Conservation (phyloP, 1,284 basidiomycete genomes). For the Abortiporus biennis region DNA sequence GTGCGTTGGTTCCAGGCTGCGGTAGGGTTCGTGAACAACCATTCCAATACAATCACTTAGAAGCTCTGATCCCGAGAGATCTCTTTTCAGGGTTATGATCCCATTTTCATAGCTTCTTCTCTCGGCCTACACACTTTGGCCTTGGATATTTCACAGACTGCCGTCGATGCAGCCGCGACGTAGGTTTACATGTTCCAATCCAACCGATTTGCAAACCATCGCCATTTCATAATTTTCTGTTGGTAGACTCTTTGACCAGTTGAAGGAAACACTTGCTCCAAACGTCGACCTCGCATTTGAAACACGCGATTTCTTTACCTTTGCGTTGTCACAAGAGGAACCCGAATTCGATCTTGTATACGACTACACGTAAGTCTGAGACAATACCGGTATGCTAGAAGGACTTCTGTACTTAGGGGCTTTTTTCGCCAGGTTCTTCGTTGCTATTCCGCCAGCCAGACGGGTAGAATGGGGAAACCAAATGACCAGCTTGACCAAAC, state of each 20-base stretch:
- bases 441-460: conserved; percentile 54
- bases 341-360: conserved; percentile 49
- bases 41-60: too few relatives aligned
- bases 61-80: too few relatives aligned
- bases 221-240: too few relatives aligned
- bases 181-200: conserved; percentile 26
- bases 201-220: too few relatives aligned
- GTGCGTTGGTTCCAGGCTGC: conserved; percentile 68
- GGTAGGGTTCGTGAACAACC: conserved; percentile 42
- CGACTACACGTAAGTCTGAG: conserved; percentile 56
- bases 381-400: background rate
- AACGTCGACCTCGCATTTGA: conserved; percentile 35
- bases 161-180: conserved; percentile 45
- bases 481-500: conserved; percentile 50
- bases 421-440: conserved; percentile 49
- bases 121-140: conserved; percentile 45
- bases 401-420: conserved; percentile 2
- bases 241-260: too few relatives aligned
- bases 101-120: conserved; percentile 42
- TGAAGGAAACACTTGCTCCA: too few relatives aligned
- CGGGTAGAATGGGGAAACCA: conserved; percentile 52
- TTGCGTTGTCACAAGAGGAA: conserved; percentile 30
- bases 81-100: conserved; percentile 55
- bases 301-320: conserved; percentile 49
- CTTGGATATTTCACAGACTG: conserved; percentile 53